phyloP scores from a whole-genome alignment of 2,329 filamentous ascomycete species.

The Trichoderma sp. region DNA sequence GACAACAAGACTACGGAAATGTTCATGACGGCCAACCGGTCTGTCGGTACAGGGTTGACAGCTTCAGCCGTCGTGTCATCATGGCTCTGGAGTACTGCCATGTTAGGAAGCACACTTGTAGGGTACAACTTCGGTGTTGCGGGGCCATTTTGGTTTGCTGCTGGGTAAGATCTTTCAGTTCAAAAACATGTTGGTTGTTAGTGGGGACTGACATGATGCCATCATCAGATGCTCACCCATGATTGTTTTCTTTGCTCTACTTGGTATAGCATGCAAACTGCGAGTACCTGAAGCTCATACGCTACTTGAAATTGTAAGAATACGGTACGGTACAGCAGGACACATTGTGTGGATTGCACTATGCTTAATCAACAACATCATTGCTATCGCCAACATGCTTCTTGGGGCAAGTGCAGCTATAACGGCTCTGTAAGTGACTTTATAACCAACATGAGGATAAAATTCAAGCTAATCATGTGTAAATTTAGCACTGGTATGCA shows the following conservation, averaged over 20 bases:
- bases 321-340: slow-evolving; percentile 47
- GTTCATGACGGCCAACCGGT: slow-evolving; percentile 55
- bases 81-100: slow-evolving; percentile 54
- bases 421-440: slow-evolving; percentile 31
- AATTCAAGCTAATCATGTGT: slow-evolving; percentile 3
- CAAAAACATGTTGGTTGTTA: neutral
- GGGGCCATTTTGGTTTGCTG: slow-evolving; percentile 58
- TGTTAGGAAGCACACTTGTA: slow-evolving; percentile 49
- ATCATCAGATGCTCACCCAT: slow-evolving; percentile 45
- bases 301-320: slow-evolving; percentile 51
- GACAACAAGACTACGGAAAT: slow-evolving; percentile 54
- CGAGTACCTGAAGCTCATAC: slow-evolving; percentile 55
- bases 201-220: neutral
- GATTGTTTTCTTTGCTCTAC: slow-evolving; percentile 54
- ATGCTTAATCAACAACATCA: slow-evolving; percentile 54
- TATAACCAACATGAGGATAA: fast-evolving
- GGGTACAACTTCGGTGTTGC: slow-evolving; percentile 55
- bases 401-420: slow-evolving; percentile 39
- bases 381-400: slow-evolving; percentile 54
- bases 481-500: slow-evolving; percentile 45
- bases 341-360: slow-evolving; percentile 53
- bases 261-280: slow-evolving; percentile 51
- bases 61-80: slow-evolving; percentile 54
- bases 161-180: slow-evolving; percentile 35
- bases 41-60: slow-evolving; percentile 50